Evolutionary conservation across 139 green algal species (phyloP).

Genomic region (Chlamydomonas asymmetrica): DNA sequence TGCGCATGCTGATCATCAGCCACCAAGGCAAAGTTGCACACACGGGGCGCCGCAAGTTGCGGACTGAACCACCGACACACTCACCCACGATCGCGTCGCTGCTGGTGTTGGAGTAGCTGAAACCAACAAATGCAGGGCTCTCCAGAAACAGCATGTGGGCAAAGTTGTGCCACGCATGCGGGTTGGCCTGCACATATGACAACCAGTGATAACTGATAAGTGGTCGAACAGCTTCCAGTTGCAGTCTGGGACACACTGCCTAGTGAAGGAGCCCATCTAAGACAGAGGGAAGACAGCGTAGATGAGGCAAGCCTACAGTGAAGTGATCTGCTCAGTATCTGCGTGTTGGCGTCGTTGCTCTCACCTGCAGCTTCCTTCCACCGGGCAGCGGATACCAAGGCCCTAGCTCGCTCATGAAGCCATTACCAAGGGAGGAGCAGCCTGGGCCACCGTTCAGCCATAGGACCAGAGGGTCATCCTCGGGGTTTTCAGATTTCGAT

Average conservation of each 20-base stretch:
- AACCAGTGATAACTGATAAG: no score
- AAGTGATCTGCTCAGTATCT: not conserved
- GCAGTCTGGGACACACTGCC: no score
- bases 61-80: constrained; percentile 3
- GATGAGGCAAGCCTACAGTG: no score
- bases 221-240: no score
- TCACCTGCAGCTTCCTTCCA: constrained; percentile 42
- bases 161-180: constrained; percentile 71
- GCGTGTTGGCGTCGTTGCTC: not conserved
- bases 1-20: not conserved
- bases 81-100: constrained; percentile 66
- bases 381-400: constrained; percentile 68
- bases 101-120: constrained; percentile 73
- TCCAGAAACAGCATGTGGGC: constrained; percentile 83
- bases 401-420: constrained; percentile 84
- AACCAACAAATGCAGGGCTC: constrained; percentile 84
- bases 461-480: constrained; percentile 59
- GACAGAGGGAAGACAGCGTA: no score
- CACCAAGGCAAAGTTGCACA: not conserved
- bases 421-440: constrained; percentile 80
- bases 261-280: no score
- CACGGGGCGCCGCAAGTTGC: not conserved
- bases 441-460: constrained; percentile 88
- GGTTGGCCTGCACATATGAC: constrained; percentile 66
- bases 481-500: constrained; percentile 6